These are phyloP conservation scores for Bathelium albidoporum DNA, from an alignment of 495 filamentous ascomycete species.

Conservation along the genomic window DNA sequence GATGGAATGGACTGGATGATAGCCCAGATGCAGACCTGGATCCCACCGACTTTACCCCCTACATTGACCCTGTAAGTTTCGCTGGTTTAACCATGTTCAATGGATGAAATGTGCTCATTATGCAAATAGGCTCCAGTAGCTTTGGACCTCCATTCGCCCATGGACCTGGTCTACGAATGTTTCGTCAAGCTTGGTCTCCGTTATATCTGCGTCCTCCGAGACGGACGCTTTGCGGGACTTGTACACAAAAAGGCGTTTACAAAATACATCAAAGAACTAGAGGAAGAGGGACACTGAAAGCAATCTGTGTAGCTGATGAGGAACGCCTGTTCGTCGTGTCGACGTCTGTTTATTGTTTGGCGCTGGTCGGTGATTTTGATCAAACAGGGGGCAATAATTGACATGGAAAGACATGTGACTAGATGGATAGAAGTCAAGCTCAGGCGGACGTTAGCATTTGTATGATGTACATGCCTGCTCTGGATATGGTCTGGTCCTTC, in stretches of 20 bases:
- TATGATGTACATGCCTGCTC: too few species aligned
- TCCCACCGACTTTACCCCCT: conserved; percentile 76
- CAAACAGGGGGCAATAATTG: too few species aligned
- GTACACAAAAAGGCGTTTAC: conserved; percentile 96
- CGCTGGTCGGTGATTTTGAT: not conserved
- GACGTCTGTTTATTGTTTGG: not conserved
- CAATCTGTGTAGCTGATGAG: too few species aligned
- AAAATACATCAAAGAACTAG: conserved; percentile 77
- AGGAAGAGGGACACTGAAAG: conserved; percentile 36
- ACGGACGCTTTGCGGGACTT: conserved; percentile 81
- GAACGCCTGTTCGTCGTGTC: not conserved
- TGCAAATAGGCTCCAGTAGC: conserved; percentile 57
- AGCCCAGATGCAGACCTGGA: conserved; percentile 48
- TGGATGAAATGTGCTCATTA: conserved; percentile 28
- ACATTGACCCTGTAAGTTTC: conserved; percentile 58
- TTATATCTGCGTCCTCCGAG: conserved; percentile 79
- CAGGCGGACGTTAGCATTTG: too few species aligned
- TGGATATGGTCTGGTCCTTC: too few species aligned
- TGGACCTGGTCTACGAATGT: conserved; percentile 93
- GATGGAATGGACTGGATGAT: conserved; percentile 38
- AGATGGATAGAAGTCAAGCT: too few species aligned
- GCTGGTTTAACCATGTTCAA: not conserved
- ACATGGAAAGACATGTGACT: too few species aligned
- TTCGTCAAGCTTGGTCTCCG: conserved; percentile 89
- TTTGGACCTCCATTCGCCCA: conserved; percentile 78